Conservation (phyloP, 2,329 filamentous ascomycete genomes). For the Penicillium sp. region DNA sequence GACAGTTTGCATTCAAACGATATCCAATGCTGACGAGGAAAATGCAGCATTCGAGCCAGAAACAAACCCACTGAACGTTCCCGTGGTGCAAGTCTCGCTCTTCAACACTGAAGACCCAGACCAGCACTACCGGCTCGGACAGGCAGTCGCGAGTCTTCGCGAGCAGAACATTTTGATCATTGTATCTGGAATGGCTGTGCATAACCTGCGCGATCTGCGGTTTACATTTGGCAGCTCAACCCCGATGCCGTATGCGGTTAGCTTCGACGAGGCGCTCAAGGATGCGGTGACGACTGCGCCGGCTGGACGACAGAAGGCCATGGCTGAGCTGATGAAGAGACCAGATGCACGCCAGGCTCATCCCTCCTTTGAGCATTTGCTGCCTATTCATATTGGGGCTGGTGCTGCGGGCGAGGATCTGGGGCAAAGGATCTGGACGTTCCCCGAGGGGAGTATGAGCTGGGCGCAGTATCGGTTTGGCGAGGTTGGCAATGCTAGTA, state of each 20-base stretch:
- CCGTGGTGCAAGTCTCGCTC: slow-evolving; percentile 70
- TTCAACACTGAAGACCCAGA: slow-evolving; percentile 63
- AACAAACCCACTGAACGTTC: slow-evolving; percentile 61
- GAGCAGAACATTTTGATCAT: slow-evolving; percentile 67
- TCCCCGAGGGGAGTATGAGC: slow-evolving; percentile 51
- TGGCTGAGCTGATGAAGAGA: slow-evolving; percentile 48
- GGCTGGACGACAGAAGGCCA: slow-evolving; percentile 41
- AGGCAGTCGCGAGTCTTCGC: slow-evolving; percentile 63
- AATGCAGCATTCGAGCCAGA: slow-evolving; percentile 57
- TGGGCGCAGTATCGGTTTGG: slow-evolving; percentile 57
- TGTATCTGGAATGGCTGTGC: slow-evolving; percentile 71
- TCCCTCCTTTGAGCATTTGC: slow-evolving; percentile 61
- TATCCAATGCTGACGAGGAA: not conserved
- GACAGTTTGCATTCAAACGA: not conserved
- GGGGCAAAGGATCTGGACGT: slow-evolving; percentile 48
- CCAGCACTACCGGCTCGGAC: slow-evolving; percentile 65
- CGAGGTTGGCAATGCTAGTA: slow-evolving; percentile 25
- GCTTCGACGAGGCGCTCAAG: slow-evolving; percentile 67
- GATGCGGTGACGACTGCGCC: slow-evolving; percentile 56
- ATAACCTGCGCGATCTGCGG: slow-evolving; percentile 61
- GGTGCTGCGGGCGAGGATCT: slow-evolving; percentile 53
- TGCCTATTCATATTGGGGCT: slow-evolving; percentile 58
- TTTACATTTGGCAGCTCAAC: slow-evolving; percentile 44
- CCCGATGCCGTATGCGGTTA: slow-evolving; percentile 56
- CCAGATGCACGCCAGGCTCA: slow-evolving; percentile 59